Evolutionary conservation across 129 eudicot species (phyloP), one percentile per base, ranked within the genome.

Genomic region (Tanacetum coccineum): DNA sequence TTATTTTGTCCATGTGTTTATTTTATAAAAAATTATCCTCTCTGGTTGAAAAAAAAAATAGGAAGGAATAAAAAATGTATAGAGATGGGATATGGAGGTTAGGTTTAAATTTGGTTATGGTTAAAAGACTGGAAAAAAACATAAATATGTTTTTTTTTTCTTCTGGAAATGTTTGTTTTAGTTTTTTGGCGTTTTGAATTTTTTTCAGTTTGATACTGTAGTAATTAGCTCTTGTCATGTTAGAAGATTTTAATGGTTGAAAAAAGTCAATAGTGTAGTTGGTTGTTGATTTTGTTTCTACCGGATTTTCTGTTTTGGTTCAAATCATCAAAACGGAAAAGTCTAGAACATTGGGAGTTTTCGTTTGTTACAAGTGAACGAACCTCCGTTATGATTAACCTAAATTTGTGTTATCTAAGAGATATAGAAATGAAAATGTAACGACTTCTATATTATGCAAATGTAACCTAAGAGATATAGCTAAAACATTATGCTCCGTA

Each of bases 31-130:
- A 50, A 60, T 44, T 19, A 44, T 68, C 52, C 59, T 52, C 44
- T 58, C 57, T 53, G 46, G 12, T 53, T 74, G 1, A 32, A 13
- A 30, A 28, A 56, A 49, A 53, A 58, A 9, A 25, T 68, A 73
- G 18, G 26, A 47, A n/a, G 56, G 30, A 74, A 74, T 45, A 75
- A 40, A 25, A 67, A 44, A 3, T 75, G 80, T 75, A 61, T 39
- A 75, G 68, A 75, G 55, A 25, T 11, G 70, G 68, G 62, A 55
- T 22, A 15, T 62, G 67, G 50, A 42, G 54, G 67, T 56, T 49
- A 46, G 61, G 36, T 51, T 51, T 17, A 17, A 63, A 14, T 13
- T 48, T 47, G 44, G 40, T 9, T 32, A 53, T 39, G 61, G 44
- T 72, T 71, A 40, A 40, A 61, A n/a, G 8, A 13, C 8, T 20